Conservation (phyloP, 768 basidiomycete species). For the Ephemerocybe angulata region DNA sequence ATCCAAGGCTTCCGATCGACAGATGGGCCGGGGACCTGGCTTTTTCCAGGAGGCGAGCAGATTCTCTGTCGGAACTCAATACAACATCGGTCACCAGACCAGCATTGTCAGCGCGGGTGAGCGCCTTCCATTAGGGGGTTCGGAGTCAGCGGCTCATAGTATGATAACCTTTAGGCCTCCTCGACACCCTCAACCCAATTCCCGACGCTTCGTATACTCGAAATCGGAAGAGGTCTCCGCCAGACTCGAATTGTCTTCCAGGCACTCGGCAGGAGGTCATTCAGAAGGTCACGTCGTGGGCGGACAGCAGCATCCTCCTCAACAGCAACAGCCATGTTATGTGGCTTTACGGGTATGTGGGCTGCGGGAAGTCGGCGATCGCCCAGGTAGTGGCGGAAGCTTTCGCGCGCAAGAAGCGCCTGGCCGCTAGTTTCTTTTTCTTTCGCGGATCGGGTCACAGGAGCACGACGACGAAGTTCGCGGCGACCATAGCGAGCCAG, state of each 20-base stretch:
- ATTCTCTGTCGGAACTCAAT: too few relatives aligned
- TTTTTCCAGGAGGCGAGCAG: too few relatives aligned
- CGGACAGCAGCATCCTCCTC: neutral
- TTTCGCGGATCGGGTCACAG: slow-evolving; percentile 2
- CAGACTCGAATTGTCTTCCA: neutral
- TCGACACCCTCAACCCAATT: neutral
- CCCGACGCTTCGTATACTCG: neutral
- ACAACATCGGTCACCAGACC: too few relatives aligned
- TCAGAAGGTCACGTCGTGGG: neutral
- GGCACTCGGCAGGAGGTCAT: neutral
- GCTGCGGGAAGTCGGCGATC: slow-evolving; percentile 3
- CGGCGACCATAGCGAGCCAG: slow-evolving; percentile 2
- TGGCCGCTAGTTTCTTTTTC: slow-evolving; percentile 6
- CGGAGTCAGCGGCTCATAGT: too few relatives aligned
- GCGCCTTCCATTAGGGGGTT: too few relatives aligned
- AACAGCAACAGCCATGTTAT: neutral
- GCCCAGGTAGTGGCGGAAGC: neutral
- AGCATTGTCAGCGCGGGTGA: too few relatives aligned
- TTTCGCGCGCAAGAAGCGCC: neutral
- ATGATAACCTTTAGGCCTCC: too few relatives aligned
- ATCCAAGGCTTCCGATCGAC: too few relatives aligned
- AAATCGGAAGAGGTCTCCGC: neutral
- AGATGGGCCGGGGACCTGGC: too few relatives aligned
- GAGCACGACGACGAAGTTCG: neutral
- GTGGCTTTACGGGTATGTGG: slow-evolving; percentile 3